phyloP scores from a whole-genome alignment of 169 alveolate species.

The Cryptosporidium sp. region DNA sequence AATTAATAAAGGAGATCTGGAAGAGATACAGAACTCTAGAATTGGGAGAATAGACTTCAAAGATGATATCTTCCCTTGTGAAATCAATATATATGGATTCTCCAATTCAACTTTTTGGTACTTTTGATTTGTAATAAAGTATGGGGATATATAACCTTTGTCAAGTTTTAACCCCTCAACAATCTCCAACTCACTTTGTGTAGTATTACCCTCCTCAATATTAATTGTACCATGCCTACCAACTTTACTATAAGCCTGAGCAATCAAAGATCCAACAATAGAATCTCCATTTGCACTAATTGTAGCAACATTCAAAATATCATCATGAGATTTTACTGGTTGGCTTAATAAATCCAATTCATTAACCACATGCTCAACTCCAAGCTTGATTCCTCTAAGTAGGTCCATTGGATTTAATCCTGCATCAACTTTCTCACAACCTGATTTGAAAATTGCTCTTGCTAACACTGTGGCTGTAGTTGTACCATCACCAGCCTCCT shows the following conservation, averaged over 20 bases:
- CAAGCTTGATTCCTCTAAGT: conserved; percentile 93
- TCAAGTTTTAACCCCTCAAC: conserved; percentile 99
- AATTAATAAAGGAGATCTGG: conserved; percentile 93
- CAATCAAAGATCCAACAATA: conserved; percentile 95
- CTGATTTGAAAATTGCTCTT: conserved; percentile 97
- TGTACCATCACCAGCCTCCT: conserved; percentile 99
- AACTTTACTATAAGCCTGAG: conserved; percentile 96
- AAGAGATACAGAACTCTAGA: conserved; percentile 94
- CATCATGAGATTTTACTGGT: conserved; percentile 88
- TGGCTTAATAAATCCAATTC: conserved; percentile 85
- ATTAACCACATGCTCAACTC: conserved; percentile 87
- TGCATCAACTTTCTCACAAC: conserved; percentile 98
- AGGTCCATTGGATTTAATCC: conserved; percentile 99
- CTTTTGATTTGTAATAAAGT: conserved; percentile 96
- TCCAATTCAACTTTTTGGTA: conserved; percentile 96
- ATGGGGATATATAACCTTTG: conserved; percentile 98
- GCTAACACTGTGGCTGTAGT: conserved; percentile 99
- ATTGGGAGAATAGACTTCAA: conserved; percentile 91
- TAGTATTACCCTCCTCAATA: conserved; percentile 97
- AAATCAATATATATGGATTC: conserved; percentile 94
- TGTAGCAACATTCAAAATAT: conserved; percentile 96
- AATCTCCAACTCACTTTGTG: conserved; percentile 97
- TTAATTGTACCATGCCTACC: conserved; percentile 99
- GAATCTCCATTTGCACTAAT: conserved; percentile 99
- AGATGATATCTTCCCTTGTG: conserved; percentile 94